Conservation (phyloP, 2,329 filamentous ascomycete genomes). For the Sarocladium brachiariae region DNA sequence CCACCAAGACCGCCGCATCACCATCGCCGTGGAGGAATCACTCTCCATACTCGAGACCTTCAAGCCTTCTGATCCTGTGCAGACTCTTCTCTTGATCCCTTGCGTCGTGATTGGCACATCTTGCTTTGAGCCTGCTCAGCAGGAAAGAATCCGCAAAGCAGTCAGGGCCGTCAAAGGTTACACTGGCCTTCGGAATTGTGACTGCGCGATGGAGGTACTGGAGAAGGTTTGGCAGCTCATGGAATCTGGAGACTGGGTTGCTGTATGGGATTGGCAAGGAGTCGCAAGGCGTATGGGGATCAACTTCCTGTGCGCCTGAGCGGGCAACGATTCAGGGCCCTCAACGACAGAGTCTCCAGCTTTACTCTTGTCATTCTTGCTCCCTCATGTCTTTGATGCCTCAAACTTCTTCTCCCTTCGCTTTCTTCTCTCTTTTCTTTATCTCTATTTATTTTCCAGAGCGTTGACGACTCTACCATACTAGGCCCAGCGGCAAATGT, state of each 20-base stretch:
- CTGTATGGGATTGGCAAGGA: conserved; percentile 59
- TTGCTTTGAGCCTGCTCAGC: conserved; percentile 46
- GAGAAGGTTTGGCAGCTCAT: conserved; percentile 55
- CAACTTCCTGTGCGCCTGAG: conserved; percentile 47
- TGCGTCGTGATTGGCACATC: conserved; percentile 56
- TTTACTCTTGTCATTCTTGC: not conserved
- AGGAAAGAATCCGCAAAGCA: conserved; percentile 43
- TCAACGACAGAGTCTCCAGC: not conserved
- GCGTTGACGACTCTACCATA: conserved; percentile 8
- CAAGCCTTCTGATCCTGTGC: conserved; percentile 48
- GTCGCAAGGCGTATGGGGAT: conserved; percentile 46
- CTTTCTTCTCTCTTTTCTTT: not conserved
- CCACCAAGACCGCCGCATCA: conserved; percentile 45
- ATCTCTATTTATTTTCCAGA: conserved; percentile 1
- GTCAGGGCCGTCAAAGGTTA: conserved; percentile 48
- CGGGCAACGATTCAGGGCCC: conserved; percentile 12
- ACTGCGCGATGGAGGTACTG: conserved; percentile 45
- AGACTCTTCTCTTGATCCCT: conserved; percentile 54
- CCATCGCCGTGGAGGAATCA: conserved; percentile 48
- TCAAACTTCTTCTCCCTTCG: not conserved
- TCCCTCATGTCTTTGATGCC: not conserved
- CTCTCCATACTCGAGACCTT: conserved; percentile 49
- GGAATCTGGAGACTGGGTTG: conserved; percentile 48
- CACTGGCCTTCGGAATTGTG: conserved; percentile 52
- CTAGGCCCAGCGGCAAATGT: not conserved